Base-by-base conservation (phyloP, 2,329 filamentous ascomycete species). In the Geosmithia morbida region DNA sequence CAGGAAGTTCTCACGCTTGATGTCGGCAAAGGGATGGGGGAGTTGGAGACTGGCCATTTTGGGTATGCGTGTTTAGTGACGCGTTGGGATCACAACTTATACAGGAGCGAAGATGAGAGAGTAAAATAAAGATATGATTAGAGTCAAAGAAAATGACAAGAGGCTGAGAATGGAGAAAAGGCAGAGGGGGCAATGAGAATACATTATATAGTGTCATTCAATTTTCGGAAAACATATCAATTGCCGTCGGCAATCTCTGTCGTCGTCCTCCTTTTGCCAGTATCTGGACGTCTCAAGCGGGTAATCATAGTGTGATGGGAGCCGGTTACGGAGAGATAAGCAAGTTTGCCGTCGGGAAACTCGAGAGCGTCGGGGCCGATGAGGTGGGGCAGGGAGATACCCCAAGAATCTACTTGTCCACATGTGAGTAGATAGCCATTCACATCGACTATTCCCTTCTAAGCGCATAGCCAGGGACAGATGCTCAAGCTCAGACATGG, bases 1-100 rank as follows among this genome's bases (percentile, higher is more conserved):
- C 50, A 83, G 75, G 54, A 85, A 73, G 10, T 67, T 60, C 53
- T 76, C 65, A 50, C 75, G 71, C 13, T 79, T 77, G 55, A 85
- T 84, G 57, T 71, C 70, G 47, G 75, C 72, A 55, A 83, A 82
- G 18, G 75, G 74, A 48, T 76, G 68, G 7, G 79, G 78, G 41
- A 83, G 72, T n/a, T 54, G 56, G 49, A 75, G 46, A 33, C 45
- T 48, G 11, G 56, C 53, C 61, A 63, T 63, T 19, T 19, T 51
- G 46, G 30, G 30, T 26, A 41, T 14, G 14, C 33, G 33, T 37
- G 33, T 37, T 11, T 37, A 30, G 6, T 37, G 6, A 37, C 33
- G 22, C 22, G n/a, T n/a, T n/a, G n/a, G n/a, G n/a, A n/a, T n/a
- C n/a, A n/a, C 22, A 26, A 26, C 22, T 26, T 5, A 26, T 26